Evolutionary conservation across 1,284 basidiomycete species (phyloP).

Genomic region (Ganoderma sp.): DNA sequence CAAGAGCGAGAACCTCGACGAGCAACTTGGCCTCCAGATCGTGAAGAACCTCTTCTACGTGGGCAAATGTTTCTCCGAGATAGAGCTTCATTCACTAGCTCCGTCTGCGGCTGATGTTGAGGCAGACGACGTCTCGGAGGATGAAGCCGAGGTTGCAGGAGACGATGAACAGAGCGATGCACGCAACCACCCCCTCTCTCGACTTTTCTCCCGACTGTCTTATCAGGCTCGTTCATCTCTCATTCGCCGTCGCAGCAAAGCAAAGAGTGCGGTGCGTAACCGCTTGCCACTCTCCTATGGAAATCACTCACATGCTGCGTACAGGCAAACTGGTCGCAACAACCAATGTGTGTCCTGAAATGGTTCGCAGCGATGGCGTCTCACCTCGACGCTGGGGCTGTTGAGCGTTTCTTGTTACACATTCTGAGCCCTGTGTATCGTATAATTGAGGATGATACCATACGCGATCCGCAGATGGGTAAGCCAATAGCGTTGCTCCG

Average conservation of each 20-base stretch:
- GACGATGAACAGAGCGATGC: constrained; percentile 44
- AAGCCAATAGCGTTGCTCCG: constrained; percentile 37
- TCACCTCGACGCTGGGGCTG: constrained; percentile 60
- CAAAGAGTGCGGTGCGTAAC: constrained; percentile 52
- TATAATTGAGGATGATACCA: constrained; percentile 83
- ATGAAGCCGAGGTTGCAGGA: constrained; percentile 41
- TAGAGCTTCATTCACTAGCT: constrained; percentile 38
- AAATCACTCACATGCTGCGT: neutral
- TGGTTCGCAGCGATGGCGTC: constrained; percentile 94
- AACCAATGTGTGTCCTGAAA: constrained; percentile 82
- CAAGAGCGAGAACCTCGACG: constrained; percentile 83
- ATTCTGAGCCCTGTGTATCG: constrained; percentile 89
- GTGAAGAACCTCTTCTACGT: constrained; percentile 96
- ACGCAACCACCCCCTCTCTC: constrained; percentile 73
- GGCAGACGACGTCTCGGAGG: constrained; percentile 31
- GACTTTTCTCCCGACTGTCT: constrained; percentile 94
- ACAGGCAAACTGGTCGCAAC: constrained; percentile 76
- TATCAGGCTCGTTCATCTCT: constrained; percentile 83
- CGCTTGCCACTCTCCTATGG: constrained; percentile 1
- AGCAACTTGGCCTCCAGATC: constrained; percentile 79
- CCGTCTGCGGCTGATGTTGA: constrained; percentile 30
- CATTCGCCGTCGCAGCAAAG: constrained; percentile 66
- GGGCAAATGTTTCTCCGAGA: constrained; percentile 79
- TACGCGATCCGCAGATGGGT: constrained; percentile 83
- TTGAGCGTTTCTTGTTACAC: constrained; percentile 80